Conservation (phyloP, 768 basidiomycete genomes). For the Auricularia sp. region DNA sequence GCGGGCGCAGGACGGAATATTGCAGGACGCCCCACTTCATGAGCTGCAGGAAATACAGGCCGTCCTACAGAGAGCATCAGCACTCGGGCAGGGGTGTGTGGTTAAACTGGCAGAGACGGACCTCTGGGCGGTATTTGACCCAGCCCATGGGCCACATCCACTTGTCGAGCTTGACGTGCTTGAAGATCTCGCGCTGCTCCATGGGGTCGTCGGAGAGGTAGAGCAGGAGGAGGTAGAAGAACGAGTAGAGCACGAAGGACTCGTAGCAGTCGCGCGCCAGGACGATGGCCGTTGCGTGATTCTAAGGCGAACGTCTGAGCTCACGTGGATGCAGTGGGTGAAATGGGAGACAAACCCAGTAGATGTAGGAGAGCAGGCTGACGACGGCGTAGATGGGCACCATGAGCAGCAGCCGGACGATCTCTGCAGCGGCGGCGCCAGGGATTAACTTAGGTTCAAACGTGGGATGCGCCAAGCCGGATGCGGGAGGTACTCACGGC, state of each 20-base stretch:
- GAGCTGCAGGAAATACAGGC: constrained; percentile 57
- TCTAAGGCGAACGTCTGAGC: constrained; percentile 24
- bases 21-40: constrained; percentile 74
- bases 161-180: constrained; percentile 34
- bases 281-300: constrained; percentile 57
- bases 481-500: constrained; percentile 32
- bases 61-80: constrained; percentile 33
- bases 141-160: constrained; percentile 67
- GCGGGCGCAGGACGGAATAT: constrained; percentile 56
- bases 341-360: constrained; percentile 39
- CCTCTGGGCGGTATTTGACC: constrained; percentile 51
- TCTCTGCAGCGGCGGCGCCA: constrained; percentile 31
- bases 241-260: constrained; percentile 61
- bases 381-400: constrained; percentile 64
- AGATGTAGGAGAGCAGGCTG: constrained; percentile 58
- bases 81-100: neutral
- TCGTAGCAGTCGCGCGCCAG: constrained; percentile 69
- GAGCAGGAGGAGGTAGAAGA: constrained; percentile 66
- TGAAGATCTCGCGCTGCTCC: constrained; percentile 51
- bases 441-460: neutral
- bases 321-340: neutral
- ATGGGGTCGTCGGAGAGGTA: constrained; percentile 56
- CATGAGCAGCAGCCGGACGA: constrained; percentile 67
- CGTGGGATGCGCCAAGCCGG: neutral
- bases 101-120: constrained; percentile 15